These are phyloP conservation scores for Chlamydomonas eustigma DNA, from an alignment of 139 green algal genomes.

Conservation along the genomic window DNA sequence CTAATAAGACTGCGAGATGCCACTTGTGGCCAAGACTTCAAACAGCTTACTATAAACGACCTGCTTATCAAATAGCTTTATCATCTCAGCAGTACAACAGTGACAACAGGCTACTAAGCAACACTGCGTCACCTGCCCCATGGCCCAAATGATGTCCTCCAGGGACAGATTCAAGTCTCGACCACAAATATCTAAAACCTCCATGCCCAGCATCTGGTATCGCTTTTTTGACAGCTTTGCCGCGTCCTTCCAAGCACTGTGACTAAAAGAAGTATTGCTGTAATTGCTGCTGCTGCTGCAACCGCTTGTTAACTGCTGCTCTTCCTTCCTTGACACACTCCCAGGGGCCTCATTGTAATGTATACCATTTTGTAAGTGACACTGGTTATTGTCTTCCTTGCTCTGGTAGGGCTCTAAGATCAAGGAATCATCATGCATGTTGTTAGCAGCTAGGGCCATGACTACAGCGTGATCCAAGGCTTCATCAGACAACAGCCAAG, in stretches of 20 bases:
- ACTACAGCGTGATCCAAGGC: too few species aligned
- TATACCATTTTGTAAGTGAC: too few species aligned
- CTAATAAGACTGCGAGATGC: background rate
- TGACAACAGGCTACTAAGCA: background rate
- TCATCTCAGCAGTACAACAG: background rate
- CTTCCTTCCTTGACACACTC: background rate
- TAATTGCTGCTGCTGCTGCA: background rate
- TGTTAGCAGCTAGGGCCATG: background rate
- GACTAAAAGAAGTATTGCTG: too few species aligned
- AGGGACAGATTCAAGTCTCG: background rate
- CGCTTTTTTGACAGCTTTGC: background rate
- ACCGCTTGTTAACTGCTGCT: background rate
- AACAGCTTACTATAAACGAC: too few species aligned
- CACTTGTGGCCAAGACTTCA: too few species aligned
- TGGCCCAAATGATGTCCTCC: background rate
- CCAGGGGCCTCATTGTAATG: too few species aligned
- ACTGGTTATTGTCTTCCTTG: too few species aligned
- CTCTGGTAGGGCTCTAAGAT: too few species aligned
- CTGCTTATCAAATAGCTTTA: too few species aligned
- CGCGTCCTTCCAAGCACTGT: background rate
- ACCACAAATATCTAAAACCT: background rate
- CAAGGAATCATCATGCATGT: too few species aligned
- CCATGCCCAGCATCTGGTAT: background rate
- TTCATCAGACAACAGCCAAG: background rate
- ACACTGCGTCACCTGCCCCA: slow-evolving; percentile 3